Evolutionary conservation across 495 filamentous ascomycete genomes (phyloP).

Genomic region (Aspergillus diversus): DNA sequence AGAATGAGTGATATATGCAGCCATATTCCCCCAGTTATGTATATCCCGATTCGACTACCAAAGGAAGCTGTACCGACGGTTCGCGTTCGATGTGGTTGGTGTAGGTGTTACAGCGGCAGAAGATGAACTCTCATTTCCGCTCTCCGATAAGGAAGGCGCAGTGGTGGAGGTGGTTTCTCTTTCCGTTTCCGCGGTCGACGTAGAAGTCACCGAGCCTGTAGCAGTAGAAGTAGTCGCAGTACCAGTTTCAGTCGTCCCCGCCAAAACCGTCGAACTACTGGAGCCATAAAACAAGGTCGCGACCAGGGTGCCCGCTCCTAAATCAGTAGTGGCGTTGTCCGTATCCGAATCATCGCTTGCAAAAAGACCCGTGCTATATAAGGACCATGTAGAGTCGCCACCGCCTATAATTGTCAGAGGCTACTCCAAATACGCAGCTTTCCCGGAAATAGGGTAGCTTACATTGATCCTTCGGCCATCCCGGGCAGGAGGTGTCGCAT

Average conservation of each 20-base stretch:
- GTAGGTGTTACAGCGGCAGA: conserved; percentile 5
- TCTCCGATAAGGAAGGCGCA: not conserved
- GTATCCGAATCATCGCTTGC: not conserved
- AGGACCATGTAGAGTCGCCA: conserved; percentile 1
- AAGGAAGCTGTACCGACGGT: conserved; percentile 16
- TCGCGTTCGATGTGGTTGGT: conserved; percentile 11
- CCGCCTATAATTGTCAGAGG: conserved; percentile 6
- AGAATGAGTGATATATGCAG: too few species aligned
- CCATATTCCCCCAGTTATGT: not conserved
- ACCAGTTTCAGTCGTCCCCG: not conserved
- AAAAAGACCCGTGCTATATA: conserved; percentile 4
- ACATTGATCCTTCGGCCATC: conserved; percentile 9
- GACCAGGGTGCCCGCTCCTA: too few species aligned
- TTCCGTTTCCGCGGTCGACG: not conserved
- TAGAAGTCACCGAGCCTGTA: not conserved
- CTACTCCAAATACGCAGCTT: not conserved
- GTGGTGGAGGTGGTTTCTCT: not conserved
- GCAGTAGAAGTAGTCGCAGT: not conserved
- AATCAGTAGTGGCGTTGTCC: not conserved
- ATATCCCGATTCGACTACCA: not conserved
- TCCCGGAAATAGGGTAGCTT: not conserved
- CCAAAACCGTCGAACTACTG: too few species aligned
- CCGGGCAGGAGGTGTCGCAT: conserved; percentile 8
- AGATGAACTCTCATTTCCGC: not conserved
- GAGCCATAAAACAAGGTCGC: too few species aligned